A percentile compares a stretch with the other conserved stretches of the same genome.
Evolutionary conservation across 78 protist genomes (phyloP).

Genomic region (Dictyostelium purpureum): DNA sequence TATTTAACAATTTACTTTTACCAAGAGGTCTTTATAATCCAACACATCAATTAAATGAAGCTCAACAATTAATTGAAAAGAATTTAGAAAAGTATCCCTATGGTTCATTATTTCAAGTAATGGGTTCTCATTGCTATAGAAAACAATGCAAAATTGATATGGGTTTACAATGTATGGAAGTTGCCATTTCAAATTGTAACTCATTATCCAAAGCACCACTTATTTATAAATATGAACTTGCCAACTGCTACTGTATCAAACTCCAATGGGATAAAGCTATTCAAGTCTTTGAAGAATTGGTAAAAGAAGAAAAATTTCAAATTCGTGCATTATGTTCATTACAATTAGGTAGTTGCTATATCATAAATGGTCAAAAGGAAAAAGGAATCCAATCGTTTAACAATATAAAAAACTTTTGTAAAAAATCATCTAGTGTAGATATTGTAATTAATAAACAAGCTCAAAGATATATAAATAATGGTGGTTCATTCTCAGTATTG

Average conservation of each 20-base stretch:
- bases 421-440: conserved; percentile 22
- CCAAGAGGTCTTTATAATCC: conserved; percentile 79
- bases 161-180: conserved; percentile 22
- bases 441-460: conserved; percentile 46
- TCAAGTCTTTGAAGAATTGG: conserved; percentile 1
- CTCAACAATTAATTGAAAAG: conserved; percentile 34
- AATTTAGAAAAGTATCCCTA: conserved; percentile 49
- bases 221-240: conserved; percentile 64
- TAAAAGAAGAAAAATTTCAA: conserved; percentile 61
- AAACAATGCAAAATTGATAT: conserved; percentile 55
- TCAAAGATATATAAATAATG: neutral
- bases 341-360: conserved; percentile 65
- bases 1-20: conserved; percentile 67
- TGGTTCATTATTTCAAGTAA: conserved; percentile 50
- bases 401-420: neutral
- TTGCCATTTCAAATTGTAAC: conserved; percentile 1
- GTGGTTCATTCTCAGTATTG: conserved; percentile 58
- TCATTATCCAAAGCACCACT: neutral
- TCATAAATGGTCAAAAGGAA: neutral
- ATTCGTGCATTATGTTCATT: conserved; percentile 64
- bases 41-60: conserved; percentile 29
- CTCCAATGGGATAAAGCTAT: conserved; percentile 58
- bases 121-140: conserved; percentile 64
- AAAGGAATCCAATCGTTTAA: neutral
- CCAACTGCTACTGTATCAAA: conserved; percentile 35